phyloP scores from a whole-genome alignment of 305 asterid genomes.

The Fraxinus platypoda region DNA sequence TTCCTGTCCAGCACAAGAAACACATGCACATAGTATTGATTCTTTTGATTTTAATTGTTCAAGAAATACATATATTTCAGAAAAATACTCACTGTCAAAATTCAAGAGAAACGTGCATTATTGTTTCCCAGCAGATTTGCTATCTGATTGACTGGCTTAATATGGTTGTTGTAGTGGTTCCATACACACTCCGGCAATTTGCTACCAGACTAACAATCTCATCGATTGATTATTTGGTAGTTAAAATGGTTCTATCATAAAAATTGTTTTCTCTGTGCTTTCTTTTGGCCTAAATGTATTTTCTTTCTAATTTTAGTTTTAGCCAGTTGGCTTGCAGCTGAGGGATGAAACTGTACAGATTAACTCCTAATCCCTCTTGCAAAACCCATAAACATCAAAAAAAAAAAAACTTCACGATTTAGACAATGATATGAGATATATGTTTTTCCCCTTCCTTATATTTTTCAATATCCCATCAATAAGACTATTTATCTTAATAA shows the following conservation, averaged over 20 bases:
- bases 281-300: neutral
- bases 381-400: neutral
- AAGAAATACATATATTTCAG: neutral
- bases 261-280: neutral
- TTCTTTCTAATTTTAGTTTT: neutral
- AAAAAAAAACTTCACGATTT: neutral
- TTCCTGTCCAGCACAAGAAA: too few relatives aligned
- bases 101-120: neutral
- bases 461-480: conserved; percentile 16
- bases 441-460: neutral
- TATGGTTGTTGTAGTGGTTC: too few relatives aligned
- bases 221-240: neutral
- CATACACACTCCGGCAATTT: too few relatives aligned
- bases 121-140: neutral
- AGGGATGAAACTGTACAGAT: neutral
- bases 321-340: neutral
- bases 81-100: neutral
- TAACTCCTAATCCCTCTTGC: neutral
- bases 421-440: conserved; percentile 3
- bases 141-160: too few relatives aligned
- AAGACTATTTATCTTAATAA: conserved; percentile 18
- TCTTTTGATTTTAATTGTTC: too few relatives aligned
- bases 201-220: neutral
- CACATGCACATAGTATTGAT: too few relatives aligned
- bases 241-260: neutral